Percentiles rank a stretch among this genome's conserved stretches.
These are phyloP conservation scores for Cotoneaster glaucophyllus DNA, from an alignment of 306 rosid species.

Conservation along the genomic window DNA sequence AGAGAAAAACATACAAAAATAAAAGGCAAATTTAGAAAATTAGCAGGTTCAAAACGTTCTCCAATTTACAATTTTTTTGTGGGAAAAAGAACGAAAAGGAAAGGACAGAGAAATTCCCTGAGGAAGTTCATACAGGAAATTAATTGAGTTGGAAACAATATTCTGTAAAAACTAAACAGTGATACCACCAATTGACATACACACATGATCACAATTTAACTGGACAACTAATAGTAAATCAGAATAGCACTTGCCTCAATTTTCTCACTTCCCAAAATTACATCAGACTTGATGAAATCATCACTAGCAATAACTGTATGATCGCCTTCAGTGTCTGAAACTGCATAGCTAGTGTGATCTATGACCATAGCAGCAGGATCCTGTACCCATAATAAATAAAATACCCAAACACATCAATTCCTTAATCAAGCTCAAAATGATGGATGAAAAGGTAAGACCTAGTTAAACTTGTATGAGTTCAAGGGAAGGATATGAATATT, in stretches of 20 bases:
- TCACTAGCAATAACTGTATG: conserved; percentile 88
- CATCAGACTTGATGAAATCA: conserved; percentile 63
- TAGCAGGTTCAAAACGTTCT: not conserved
- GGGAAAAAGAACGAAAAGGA: not conserved
- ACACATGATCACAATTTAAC: not conserved
- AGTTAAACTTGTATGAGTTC: not conserved
- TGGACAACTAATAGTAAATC: not conserved
- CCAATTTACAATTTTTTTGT: not conserved
- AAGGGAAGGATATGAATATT: not conserved
- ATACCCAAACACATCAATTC: not conserved
- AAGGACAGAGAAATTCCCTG: not conserved
- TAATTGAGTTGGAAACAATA: not conserved
- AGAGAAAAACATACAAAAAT: not conserved
- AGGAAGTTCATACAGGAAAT: not conserved
- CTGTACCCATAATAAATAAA: conserved; percentile 24
- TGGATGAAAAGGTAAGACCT: not conserved
- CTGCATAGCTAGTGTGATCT: conserved; percentile 83
- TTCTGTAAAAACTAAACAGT: not conserved
- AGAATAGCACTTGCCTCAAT: conserved; percentile 57
- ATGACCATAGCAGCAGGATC: conserved; percentile 67
- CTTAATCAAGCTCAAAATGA: not conserved
- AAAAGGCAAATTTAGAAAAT: not conserved
- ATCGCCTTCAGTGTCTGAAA: conserved; percentile 74
- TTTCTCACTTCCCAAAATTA: conserved; percentile 66
- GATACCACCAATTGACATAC: not conserved